Conservation (phyloP, 768 basidiomycete species). For the Chalciporus pseudorubinellus region DNA sequence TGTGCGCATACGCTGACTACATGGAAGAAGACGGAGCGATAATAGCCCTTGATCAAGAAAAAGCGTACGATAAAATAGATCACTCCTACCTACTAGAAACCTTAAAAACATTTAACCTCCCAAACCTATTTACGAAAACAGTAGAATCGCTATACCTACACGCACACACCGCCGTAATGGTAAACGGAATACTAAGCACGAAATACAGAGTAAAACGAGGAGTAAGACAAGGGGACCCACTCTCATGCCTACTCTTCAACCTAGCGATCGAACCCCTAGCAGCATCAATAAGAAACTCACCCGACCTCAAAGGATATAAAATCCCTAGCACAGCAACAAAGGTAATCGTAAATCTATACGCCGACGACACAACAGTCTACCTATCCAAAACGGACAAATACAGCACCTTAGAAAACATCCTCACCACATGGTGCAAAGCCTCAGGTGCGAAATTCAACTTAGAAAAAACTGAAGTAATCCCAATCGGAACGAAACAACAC, state of each 20-base stretch:
- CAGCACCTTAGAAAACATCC: conserved; percentile 22
- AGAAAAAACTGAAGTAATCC: conserved; percentile 22
- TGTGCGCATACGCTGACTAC: conserved; percentile 19
- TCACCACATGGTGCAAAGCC: conserved; percentile 34
- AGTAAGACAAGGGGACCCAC: conserved; percentile 35
- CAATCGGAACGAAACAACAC: conserved; percentile 20
- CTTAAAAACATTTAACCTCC: neutral
- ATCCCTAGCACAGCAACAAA: conserved; percentile 10
- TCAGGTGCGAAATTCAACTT: conserved; percentile 21
- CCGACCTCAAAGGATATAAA: conserved; percentile 11
- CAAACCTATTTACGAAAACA: neutral
- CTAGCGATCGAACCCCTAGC: conserved; percentile 34
- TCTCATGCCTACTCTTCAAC: conserved; percentile 34
- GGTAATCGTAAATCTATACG: conserved; percentile 23
- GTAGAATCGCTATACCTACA: neutral
- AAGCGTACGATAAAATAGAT: conserved; percentile 37
- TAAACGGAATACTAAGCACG: conserved; percentile 11
- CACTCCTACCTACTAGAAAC: conserved; percentile 29
- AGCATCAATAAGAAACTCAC: conserved; percentile 8
- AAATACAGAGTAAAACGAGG: conserved; percentile 16
- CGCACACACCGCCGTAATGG: neutral
- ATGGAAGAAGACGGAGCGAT: conserved; percentile 29
- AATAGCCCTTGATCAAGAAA: conserved; percentile 38
- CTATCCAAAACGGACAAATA: conserved; percentile 18
- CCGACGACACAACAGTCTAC: conserved; percentile 27